These are phyloP conservation scores for Phyllosticta citrichinensis DNA, from an alignment of 2,329 filamentous ascomycete genomes.

Conservation along the genomic window DNA sequence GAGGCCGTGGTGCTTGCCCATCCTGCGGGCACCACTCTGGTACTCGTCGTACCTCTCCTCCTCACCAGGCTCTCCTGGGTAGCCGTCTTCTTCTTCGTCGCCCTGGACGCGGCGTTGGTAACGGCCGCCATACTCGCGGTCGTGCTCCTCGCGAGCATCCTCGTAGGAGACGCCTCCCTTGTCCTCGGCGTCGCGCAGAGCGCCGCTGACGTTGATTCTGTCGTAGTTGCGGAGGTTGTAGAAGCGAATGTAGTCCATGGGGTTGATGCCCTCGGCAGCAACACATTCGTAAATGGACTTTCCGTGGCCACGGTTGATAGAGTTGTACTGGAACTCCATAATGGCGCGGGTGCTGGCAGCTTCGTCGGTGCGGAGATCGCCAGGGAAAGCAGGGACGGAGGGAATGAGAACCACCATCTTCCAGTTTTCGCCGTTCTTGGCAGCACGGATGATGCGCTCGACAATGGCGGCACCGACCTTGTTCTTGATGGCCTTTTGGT, in stretches of 20 bases:
- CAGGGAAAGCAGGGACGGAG: slow-evolving; percentile 71
- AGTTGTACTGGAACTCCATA: slow-evolving; percentile 80
- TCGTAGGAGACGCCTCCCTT: slow-evolving; percentile 59
- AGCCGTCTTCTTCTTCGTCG: slow-evolving; percentile 17
- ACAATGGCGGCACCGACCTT: slow-evolving; percentile 71
- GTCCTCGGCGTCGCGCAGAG: slow-evolving; percentile 51
- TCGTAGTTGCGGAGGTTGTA: slow-evolving; percentile 81
- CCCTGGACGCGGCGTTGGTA: slow-evolving; percentile 20
- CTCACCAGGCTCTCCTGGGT: slow-evolving; percentile 16
- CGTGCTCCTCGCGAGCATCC: slow-evolving; percentile 53
- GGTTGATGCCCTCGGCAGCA: slow-evolving; percentile 55
- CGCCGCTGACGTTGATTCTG: slow-evolving; percentile 60
- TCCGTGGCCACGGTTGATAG: slow-evolving; percentile 61
- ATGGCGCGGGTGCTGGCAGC: slow-evolving; percentile 71
- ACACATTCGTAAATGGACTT: slow-evolving; percentile 68
- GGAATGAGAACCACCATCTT: slow-evolving; percentile 71
- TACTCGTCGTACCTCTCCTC: slow-evolving; percentile 54
- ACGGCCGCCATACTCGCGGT: slow-evolving; percentile 41
- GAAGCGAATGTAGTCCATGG: slow-evolving; percentile 66
- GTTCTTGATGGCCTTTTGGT: slow-evolving; percentile 65
- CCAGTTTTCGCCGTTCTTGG: slow-evolving; percentile 55
- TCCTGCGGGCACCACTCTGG: slow-evolving; percentile 55
- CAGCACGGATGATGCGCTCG: slow-evolving; percentile 63
- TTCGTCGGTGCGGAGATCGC: slow-evolving; percentile 63
- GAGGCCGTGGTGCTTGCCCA: slow-evolving; percentile 36